Conservation (phyloP, 768 basidiomycete species). For the Macrocybe gigantea region DNA sequence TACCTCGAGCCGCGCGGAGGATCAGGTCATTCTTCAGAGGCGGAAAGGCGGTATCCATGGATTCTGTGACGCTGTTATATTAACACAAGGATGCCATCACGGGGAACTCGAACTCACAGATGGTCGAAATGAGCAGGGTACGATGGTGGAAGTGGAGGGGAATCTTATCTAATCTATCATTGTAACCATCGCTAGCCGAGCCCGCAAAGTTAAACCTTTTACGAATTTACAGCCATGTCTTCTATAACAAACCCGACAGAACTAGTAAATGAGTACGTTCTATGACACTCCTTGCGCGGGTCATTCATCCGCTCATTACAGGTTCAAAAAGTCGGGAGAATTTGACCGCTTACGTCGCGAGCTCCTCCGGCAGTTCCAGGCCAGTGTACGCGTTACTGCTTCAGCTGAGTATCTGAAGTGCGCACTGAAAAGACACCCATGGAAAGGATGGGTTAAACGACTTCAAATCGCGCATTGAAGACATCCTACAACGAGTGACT, state of each 20-base stretch:
- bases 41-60: slow-evolving; percentile 49
- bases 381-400: slow-evolving; percentile 39
- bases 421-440: slow-evolving; percentile 1
- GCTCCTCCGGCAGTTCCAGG: slow-evolving; percentile 55
- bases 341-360: slow-evolving; percentile 69
- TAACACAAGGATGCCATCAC: not conserved
- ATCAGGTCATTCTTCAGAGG: slow-evolving; percentile 83
- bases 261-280: slow-evolving; percentile 57
- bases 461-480: slow-evolving; percentile 54
- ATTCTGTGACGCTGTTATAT: not conserved
- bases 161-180: too few relatives aligned
- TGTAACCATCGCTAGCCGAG: too few relatives aligned
- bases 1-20: slow-evolving; percentile 81
- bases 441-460: slow-evolving; percentile 43
- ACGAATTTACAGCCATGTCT: too few relatives aligned
- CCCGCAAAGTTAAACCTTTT: too few relatives aligned
- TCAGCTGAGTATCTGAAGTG: not conserved
- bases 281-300: not conserved
- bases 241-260: slow-evolving; percentile 50
- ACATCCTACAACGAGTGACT: slow-evolving; percentile 47
- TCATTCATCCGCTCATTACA: slow-evolving; percentile 16
- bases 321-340: slow-evolving; percentile 78
- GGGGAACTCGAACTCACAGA: too few relatives aligned
- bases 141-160: too few relatives aligned
- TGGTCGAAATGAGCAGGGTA: too few relatives aligned